These are phyloP conservation scores for Mikania micrantha DNA, from an alignment of 129 eudicot species.

Conservation along the genomic window DNA sequence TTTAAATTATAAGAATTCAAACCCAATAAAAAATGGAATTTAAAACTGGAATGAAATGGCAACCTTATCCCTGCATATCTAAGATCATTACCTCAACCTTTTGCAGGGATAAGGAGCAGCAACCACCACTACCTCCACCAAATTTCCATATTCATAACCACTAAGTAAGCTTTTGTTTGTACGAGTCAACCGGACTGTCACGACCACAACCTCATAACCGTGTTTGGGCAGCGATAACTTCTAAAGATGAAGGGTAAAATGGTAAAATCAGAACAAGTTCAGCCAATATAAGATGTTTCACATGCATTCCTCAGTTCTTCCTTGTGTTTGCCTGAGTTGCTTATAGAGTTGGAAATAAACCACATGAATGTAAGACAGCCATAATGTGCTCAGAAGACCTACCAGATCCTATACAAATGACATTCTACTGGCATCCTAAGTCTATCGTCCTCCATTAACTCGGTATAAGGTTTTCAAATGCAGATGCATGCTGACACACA, in stretches of 20 bases:
- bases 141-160: slow-evolving; percentile 44
- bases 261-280: slow-evolving; percentile 6
- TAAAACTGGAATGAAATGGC: slow-evolving; percentile 30
- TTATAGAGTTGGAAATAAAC: slow-evolving; percentile 2
- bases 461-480: not conserved
- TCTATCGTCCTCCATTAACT: not conserved
- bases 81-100: slow-evolving; percentile 66
- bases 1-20: slow-evolving; percentile 9
- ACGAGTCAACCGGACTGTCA: slow-evolving; percentile 95
- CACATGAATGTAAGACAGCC: slow-evolving; percentile 3
- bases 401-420: not conserved
- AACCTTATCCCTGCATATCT: slow-evolving; percentile 96
- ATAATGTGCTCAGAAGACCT: not conserved
- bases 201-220: slow-evolving; percentile 73
- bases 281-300: slow-evolving; percentile 9
- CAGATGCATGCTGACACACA: not conserved
- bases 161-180: slow-evolving; percentile 38
- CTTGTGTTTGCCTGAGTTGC: slow-evolving; percentile 5
- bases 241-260: slow-evolving; percentile 30
- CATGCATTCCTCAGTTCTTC: not conserved
- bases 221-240: slow-evolving; percentile 72
- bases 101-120: slow-evolving; percentile 99
- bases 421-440: slow-evolving; percentile 2
- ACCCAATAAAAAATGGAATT: not conserved
- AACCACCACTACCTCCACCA: slow-evolving; percentile 47